Evolutionary conservation across 2,329 filamentous ascomycete species (phyloP).

Genomic region (Hypoxylon sp.): DNA sequence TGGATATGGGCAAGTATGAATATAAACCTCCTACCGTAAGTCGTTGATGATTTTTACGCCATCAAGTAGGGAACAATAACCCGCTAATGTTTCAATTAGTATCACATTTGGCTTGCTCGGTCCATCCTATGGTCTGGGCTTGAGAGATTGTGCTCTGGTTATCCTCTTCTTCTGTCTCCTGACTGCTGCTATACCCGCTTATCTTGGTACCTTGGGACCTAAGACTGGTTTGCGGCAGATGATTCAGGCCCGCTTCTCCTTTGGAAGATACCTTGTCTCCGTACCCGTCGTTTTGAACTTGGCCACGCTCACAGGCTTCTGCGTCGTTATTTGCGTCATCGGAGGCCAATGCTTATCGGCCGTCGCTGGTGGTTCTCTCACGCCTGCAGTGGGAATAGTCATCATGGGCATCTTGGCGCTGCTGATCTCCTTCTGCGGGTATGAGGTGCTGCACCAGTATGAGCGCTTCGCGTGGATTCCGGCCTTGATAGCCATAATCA

Average conservation of each 20-base stretch:
- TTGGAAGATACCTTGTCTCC: conserved; percentile 70
- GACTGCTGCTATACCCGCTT: conserved; percentile 67
- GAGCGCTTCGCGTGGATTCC: conserved; percentile 71
- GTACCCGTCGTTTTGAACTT: conserved; percentile 73
- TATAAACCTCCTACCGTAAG: conserved; percentile 50
- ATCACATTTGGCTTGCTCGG: conserved; percentile 75
- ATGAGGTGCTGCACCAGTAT: conserved; percentile 67
- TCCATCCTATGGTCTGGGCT: conserved; percentile 64
- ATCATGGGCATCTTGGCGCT: conserved; percentile 69
- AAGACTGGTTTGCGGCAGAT: conserved; percentile 75
- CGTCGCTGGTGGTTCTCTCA: conserved; percentile 63
- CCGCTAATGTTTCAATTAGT: conserved; percentile 50
- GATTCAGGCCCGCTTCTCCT: conserved; percentile 74
- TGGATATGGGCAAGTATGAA: conserved; percentile 52
- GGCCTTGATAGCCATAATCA: conserved; percentile 66
- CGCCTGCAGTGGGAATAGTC: conserved; percentile 70
- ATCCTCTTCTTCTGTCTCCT: conserved; percentile 74
- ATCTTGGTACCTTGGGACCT: conserved; percentile 69
- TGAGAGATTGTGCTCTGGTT: conserved; percentile 69
- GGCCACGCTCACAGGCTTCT: conserved; percentile 73
- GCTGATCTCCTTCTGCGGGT: conserved; percentile 73
- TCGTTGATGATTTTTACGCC: background rate
- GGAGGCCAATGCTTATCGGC: conserved; percentile 71
- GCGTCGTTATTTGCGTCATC: conserved; percentile 71
- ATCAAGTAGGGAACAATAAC: background rate